Percentiles rank a stretch among this genome's conserved stretches.
These are phyloP conservation scores for Yarrowia sp. DNA, from an alignment of 805 yeast species.

Conservation along the genomic window DNA sequence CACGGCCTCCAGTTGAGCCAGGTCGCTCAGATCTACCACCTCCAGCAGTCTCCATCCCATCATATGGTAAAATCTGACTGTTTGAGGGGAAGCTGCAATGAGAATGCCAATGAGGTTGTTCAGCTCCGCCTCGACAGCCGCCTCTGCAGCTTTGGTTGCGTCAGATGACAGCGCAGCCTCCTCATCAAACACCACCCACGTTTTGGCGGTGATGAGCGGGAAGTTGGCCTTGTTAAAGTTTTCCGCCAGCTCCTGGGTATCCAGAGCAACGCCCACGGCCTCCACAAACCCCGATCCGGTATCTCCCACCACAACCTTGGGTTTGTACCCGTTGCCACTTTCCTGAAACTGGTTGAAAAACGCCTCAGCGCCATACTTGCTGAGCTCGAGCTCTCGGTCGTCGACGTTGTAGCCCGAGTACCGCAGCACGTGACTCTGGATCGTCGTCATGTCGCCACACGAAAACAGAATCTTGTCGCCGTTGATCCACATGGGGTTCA, in stretches of 20 bases:
- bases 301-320: conserved; percentile 34
- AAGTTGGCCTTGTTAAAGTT: conserved; percentile 31
- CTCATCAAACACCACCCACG: conserved; percentile 35
- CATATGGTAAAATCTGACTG: conserved; percentile 1
- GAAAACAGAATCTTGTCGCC: conserved; percentile 31
- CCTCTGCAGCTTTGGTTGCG: conserved; percentile 23
- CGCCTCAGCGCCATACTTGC: conserved; percentile 20
- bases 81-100: conserved; percentile 2
- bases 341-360: conserved; percentile 37
- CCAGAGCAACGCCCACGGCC: conserved; percentile 37
- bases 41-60: conserved; percentile 35
- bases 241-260: conserved; percentile 30
- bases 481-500: conserved; percentile 37
- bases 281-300: conserved; percentile 37
- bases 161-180: conserved; percentile 6
- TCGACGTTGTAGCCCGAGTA: conserved; percentile 26
- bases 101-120: conserved; percentile 16
- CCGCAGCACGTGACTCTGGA: conserved; percentile 29
- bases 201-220: conserved; percentile 24
- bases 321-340: conserved; percentile 27
- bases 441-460: conserved; percentile 35
- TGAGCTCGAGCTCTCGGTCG: conserved; percentile 17
- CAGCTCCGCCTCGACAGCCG: conserved; percentile 26
- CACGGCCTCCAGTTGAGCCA: conserved; percentile 11
- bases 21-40: conserved; percentile 27